Evolutionary conservation across 1,139 yeast genomes (phyloP), one percentile per base, ranked within the genome.

Genomic region (Geotrichum restrictum): DNA sequence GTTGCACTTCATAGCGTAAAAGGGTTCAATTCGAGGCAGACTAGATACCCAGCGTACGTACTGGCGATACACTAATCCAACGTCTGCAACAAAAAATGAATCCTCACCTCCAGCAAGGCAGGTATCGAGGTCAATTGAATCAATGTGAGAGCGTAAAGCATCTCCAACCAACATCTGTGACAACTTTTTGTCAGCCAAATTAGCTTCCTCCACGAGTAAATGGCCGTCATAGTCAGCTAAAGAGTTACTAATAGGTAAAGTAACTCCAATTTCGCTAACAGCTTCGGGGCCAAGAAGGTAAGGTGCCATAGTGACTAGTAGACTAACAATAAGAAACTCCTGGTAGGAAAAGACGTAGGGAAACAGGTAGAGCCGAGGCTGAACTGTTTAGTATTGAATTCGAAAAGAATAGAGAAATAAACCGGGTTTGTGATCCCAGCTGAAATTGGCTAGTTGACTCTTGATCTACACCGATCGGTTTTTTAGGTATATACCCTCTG

Each of bases 1-100:
- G 73, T 93, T 93, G 73, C 98, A 93, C 71, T 93, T 93, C 62
- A 93, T 94, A 24, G 98, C 98, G 70, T 89, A 93, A 68, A 77
- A 83, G 32, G 98, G 96, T 53, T 79, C 79, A 45, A 93, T 83
- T 52, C 82, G 75, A 16, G 97, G 96, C 64, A 93, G 75, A 40
- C 74, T 68, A 18, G 62, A 53, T 32, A 67, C 65, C 98, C 98
- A 93, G 45, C 79, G 73, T 19, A 68, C 58, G 58, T 77, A 77
- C 53, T 89, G 77, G 56, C 83, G 76, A 56, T 74, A 74, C 38
- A 93, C 78, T 62, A 85, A 83, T 29, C 88, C 88, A 57, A 88
- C 69, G 70, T 93, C 96, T 60, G 94, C 88, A 43, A 93, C 88
- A 64, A 85, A 91, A 67, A 93, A 91, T 11, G 97, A 82, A 64